phyloP scores from a whole-genome alignment of 768 basidiomycete genomes.

The Psilocybe sp. region DNA sequence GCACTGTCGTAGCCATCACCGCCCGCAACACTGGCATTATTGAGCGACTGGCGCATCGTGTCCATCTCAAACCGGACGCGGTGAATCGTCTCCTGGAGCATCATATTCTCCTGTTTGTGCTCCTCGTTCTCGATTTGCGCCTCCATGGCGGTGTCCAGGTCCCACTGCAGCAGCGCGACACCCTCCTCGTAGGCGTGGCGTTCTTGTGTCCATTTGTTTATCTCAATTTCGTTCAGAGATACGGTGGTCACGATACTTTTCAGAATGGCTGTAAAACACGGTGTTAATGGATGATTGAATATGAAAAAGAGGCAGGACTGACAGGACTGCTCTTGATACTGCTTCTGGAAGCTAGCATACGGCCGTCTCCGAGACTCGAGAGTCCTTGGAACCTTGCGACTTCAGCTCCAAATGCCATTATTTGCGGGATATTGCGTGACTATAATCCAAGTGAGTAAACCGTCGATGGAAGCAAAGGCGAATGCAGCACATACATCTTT shows the following conservation, averaged over 20 bases:
- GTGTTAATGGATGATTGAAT: neutral
- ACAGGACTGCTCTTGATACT: too few species aligned
- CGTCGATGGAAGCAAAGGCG: conserved; percentile 2
- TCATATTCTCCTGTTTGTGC: too few species aligned
- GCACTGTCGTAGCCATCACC: conserved; percentile 47
- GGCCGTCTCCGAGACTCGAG: conserved; percentile 72
- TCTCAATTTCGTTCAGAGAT: conserved; percentile 62
- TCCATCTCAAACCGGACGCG: too few species aligned
- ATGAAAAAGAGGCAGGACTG: conserved; percentile 24
- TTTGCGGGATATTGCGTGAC: conserved; percentile 66
- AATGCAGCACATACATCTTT: conserved; percentile 73
- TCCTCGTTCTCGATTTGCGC: conserved; percentile 77
- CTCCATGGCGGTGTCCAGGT: conserved; percentile 66
- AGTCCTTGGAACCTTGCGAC: conserved; percentile 71
- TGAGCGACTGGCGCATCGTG: too few species aligned
- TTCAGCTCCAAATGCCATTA: conserved; percentile 70
- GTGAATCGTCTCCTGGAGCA: too few species aligned
- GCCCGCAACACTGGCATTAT: conserved; percentile 30
- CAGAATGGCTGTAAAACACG: conserved; percentile 63
- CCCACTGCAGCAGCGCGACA: conserved; percentile 65
- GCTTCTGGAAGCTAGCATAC: conserved; percentile 79
- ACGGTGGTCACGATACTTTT: conserved; percentile 70
- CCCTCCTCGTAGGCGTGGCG: conserved; percentile 71
- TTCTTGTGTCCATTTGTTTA: conserved; percentile 62
- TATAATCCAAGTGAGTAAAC: conserved; percentile 23